phyloP scores from a whole-genome alignment of 1,284 basidiomycete genomes.

The Sporisorium graminicola region DNA sequence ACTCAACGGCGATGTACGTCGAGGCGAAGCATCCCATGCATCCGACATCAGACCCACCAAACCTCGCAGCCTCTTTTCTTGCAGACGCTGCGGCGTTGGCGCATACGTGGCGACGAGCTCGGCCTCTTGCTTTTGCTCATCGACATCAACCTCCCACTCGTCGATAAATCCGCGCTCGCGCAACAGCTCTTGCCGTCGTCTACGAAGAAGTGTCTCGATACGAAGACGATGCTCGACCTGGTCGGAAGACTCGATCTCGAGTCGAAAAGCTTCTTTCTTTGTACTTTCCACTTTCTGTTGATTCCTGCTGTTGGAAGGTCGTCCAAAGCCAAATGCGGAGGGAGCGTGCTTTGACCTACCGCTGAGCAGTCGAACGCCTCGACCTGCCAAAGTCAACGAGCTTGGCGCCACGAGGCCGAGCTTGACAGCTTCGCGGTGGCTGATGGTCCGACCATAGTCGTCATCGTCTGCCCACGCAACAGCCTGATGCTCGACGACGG shows the following conservation, averaged over 20 bases:
- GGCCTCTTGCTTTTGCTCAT: constrained; percentile 34
- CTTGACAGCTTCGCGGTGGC: constrained; percentile 54
- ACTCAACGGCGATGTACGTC: not conserved
- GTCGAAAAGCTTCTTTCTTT: constrained; percentile 10
- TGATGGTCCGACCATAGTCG: constrained; percentile 62
- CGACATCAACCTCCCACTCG: constrained; percentile 12
- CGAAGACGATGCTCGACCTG: constrained; percentile 41
- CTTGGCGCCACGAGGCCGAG: constrained; percentile 48
- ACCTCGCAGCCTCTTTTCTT: constrained; percentile 25
- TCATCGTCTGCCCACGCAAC: constrained; percentile 66
- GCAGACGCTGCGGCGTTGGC: constrained; percentile 29
- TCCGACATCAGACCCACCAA: not conserved
- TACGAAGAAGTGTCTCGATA: constrained; percentile 47
- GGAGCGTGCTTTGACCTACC: constrained; percentile 5
- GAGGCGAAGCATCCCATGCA: constrained; percentile 3
- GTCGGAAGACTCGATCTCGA: constrained; percentile 51
- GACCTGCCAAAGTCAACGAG: constrained; percentile 2
- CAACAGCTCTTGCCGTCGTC: constrained; percentile 41
- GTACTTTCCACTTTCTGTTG: not conserved
- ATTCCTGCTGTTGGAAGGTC: not conserved
- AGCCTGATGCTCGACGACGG: constrained; percentile 45
- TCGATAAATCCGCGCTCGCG: constrained; percentile 37
- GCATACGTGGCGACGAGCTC: constrained; percentile 47
- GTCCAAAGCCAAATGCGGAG: constrained; percentile 9
- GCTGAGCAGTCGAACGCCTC: constrained; percentile 6